Conservation (phyloP, 129 eudicot genomes). For the carrot (Daucus carota) region DNA sequence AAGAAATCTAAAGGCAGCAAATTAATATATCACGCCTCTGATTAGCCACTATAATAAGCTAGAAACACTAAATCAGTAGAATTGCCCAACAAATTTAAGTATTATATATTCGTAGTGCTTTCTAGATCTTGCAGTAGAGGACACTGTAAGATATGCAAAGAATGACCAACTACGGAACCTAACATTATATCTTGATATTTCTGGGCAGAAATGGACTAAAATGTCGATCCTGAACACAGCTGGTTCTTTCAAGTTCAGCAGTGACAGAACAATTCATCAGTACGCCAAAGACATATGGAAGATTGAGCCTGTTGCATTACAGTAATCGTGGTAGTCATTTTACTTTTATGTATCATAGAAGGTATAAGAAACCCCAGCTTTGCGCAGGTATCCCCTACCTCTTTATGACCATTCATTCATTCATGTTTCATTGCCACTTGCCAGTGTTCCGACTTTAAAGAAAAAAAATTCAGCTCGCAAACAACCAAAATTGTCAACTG, state of each 20-base stretch:
- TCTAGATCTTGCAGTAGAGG: not conserved
- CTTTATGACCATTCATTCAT: not conserved
- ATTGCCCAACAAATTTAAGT: not conserved
- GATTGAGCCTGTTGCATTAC: slow-evolving; percentile 44
- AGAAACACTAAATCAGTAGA: not conserved
- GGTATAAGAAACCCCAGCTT: not conserved
- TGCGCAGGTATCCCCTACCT: slow-evolving; percentile 10
- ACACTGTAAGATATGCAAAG: not conserved
- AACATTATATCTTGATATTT: not conserved
- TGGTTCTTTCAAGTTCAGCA: slow-evolving; percentile 62
- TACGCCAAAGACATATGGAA: slow-evolving; percentile 63
- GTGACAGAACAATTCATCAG: slow-evolving; percentile 63
- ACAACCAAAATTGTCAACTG: not conserved
- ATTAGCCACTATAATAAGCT: not conserved
- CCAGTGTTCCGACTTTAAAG: not conserved
- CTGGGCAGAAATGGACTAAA: slow-evolving; percentile 58
- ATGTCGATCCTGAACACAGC: slow-evolving; percentile 73
- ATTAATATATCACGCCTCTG: not conserved
- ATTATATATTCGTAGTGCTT: too few species aligned
- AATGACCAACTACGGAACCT: not conserved
- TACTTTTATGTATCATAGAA: not conserved
- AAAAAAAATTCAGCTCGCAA: not conserved
- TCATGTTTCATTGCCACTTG: not conserved
- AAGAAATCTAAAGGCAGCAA: not conserved
- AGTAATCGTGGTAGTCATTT: slow-evolving; percentile 10